Evolutionary conservation across 179 eudicot genomes (phyloP).

Genomic region (Dionaea muscipula): DNA sequence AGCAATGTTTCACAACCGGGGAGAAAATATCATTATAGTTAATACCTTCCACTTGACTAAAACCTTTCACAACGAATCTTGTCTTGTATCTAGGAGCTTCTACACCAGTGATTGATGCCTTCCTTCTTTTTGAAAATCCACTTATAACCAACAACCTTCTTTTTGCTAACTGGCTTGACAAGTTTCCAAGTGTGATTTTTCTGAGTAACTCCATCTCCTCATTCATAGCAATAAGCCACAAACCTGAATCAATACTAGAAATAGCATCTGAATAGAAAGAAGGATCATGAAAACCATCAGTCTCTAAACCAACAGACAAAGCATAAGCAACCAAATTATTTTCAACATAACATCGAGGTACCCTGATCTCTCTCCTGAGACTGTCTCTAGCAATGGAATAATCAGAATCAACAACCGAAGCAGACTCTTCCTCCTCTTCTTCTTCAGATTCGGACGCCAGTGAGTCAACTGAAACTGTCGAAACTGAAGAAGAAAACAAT

Average conservation of each 20-base stretch:
- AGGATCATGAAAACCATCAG: neutral
- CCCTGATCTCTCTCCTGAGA: neutral
- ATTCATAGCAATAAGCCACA: neutral
- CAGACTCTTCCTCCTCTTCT: no score
- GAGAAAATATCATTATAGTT: conserved; percentile 12
- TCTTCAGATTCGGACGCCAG: no score
- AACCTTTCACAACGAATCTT: conserved; percentile 4
- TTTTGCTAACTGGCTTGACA: neutral
- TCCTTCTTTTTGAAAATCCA: neutral
- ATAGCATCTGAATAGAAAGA: neutral
- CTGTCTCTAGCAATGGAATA: neutral
- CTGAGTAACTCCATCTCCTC: conserved; percentile 7
- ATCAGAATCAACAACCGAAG: neutral
- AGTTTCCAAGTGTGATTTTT: neutral
- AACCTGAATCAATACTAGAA: neutral
- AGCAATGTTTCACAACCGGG: neutral
- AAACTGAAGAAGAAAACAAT: no score
- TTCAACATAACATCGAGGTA: neutral
- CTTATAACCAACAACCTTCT: neutral
- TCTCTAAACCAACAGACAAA: no score
- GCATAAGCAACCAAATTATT: no score
- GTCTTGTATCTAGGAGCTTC: conserved; percentile 5
- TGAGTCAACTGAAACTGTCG: no score
- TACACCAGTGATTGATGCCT: no score
- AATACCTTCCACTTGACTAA: neutral